Evolutionary conservation across 2,329 filamentous ascomycete genomes (phyloP), one percentile per base, ranked within the genome.

Genomic region (Periconia digitata): DNA sequence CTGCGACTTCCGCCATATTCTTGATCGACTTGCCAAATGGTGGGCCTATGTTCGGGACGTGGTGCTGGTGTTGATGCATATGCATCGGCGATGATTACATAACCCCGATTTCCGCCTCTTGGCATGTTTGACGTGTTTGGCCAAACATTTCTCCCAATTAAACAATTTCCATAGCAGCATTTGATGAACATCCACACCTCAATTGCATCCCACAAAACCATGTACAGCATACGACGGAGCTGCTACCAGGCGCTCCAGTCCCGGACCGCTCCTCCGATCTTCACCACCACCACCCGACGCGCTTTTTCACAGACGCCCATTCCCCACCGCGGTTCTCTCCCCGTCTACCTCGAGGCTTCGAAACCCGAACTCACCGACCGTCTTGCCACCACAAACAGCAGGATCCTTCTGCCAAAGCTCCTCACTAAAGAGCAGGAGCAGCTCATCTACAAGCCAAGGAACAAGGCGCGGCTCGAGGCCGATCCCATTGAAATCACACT

Each of bases 321-420:
- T n/a, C 55, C 45, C 32, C 53, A 52, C 22, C 60, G 63, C 61
- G 65, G 66, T 53, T 55, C 63, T 34, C 63, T 77, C 6, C 75
- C 76, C 16, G 55, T 58, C 37, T 79, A 76, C 66, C 57, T 63
- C 42, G 58, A 70, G 29, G 67, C 74, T 10, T 70, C 74, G 10
- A 69, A 67, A 13, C 62, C 72, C 41, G 68, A 73, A 38, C 73
- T 79, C 46, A 62, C 74, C 42, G 42, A 58, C 17, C 53, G 75
- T 29, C 72, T 79, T 48, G 53, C 62, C 6, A 64, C 53, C 8
- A 61, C 77, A 44, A 76, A 76, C 52, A 64, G 63, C 39, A 72
- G 73, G 43, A 59, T 78, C 55, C 69, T 79, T 49, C 67, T 78
- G 18, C 76, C 76, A 13, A 46, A 47, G 6, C 72, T 76, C 58